phyloP scores from a whole-genome alignment of 306 rosid genomes.

The Neltuma alba region DNA sequence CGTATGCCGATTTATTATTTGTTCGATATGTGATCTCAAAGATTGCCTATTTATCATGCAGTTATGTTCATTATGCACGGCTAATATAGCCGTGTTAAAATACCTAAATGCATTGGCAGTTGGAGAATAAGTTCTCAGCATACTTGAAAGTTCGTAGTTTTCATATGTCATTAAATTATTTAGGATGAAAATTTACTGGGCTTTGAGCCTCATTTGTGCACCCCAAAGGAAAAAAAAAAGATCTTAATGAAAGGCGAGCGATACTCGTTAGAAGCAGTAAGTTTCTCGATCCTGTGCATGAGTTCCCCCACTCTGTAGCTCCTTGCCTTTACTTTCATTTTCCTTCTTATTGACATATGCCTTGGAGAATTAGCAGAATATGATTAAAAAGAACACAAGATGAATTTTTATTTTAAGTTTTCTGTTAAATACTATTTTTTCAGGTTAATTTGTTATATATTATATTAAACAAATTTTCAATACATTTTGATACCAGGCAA shows the following conservation, averaged over 20 bases:
- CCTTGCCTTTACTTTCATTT: background rate
- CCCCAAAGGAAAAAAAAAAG: no score
- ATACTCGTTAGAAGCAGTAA: background rate
- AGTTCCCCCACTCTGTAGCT: slow-evolving; percentile 5
- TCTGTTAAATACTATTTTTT: slow-evolving; percentile 5
- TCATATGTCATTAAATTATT: slow-evolving; percentile 11
- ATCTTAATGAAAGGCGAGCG: no score
- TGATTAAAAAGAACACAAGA: background rate
- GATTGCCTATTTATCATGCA: background rate
- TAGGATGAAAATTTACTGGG: background rate
- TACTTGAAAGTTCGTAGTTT: no score
- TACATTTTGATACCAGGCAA: slow-evolving; percentile 49
- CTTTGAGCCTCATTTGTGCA: no score
- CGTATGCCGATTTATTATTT: background rate
- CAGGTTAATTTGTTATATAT: background rate
- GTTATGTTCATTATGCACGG: background rate
- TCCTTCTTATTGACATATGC: background rate
- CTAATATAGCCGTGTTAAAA: background rate
- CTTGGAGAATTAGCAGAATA: background rate
- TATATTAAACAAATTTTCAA: slow-evolving; percentile 9
- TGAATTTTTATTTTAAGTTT: slow-evolving; percentile 17
- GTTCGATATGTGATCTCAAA: background rate
- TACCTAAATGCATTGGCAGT: no score
- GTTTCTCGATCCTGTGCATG: slow-evolving; percentile 12
- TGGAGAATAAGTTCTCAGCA: no score